Percentiles rank a stretch among this genome's conserved stretches.
These are phyloP conservation scores for Tetrahymena malaccensis DNA, from an alignment of 73 alveolate species.

Conservation along the genomic window DNA sequence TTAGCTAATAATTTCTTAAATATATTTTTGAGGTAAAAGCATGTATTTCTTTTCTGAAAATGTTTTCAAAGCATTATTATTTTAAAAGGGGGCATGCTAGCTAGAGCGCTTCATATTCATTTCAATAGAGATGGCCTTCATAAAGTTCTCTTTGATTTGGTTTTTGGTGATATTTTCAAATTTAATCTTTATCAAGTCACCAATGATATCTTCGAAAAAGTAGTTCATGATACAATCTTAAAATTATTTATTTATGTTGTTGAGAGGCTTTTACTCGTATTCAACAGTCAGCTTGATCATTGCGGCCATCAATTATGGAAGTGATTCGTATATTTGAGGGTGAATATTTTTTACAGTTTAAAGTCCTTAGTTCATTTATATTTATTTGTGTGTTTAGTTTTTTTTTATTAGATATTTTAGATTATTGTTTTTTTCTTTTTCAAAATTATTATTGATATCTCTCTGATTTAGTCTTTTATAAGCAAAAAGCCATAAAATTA, in stretches of 20 bases:
- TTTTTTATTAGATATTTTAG: background rate
- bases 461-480: background rate
- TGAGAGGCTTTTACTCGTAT: background rate
- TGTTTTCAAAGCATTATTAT: background rate
- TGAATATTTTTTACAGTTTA: background rate
- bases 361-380: background rate
- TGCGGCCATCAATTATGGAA: background rate
- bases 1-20: background rate
- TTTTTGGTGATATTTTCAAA: background rate
- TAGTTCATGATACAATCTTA: background rate
- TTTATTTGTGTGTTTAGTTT: background rate
- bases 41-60: background rate
- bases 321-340: background rate
- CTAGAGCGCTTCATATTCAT: background rate
- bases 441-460: background rate
- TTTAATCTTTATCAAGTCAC: background rate
- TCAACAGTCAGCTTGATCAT: background rate
- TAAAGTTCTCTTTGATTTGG: background rate
- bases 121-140: background rate
- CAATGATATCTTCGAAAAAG: background rate
- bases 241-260: background rate
- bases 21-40: background rate
- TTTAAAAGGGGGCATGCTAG: background rate
- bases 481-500: background rate
- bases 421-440: background rate